Conservation (phyloP, 176 grass and related monocot genomes). For the Juncus inflexus region DNA sequence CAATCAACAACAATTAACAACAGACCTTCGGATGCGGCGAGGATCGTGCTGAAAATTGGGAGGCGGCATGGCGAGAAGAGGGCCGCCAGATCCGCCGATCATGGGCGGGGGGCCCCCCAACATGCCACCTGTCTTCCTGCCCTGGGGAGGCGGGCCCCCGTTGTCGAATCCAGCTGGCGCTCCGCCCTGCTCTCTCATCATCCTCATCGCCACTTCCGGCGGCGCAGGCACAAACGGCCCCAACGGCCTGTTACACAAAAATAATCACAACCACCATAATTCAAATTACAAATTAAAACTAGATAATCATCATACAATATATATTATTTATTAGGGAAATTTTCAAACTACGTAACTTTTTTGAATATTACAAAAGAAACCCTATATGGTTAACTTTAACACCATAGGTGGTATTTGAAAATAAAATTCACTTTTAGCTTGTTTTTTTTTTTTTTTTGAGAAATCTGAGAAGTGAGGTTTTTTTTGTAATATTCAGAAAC, state of each 20-base stretch:
- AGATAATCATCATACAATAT: not conserved
- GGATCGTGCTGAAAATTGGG: conserved; percentile 82
- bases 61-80: conserved; percentile 67
- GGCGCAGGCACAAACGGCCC: conserved; percentile 98
- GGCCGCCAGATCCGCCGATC: conserved; percentile 33
- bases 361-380: no score
- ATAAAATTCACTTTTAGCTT: no score
- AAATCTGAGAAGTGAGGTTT: no score
- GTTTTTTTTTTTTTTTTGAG: not conserved
- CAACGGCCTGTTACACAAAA: conserved; percentile 60
- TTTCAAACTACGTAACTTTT: no score
- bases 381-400: no score
- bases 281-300: not conserved
- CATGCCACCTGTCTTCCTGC: conserved; percentile 51
- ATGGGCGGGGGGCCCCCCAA: conserved; percentile 52
- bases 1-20: no score
- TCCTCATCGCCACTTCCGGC: conserved; percentile 95
- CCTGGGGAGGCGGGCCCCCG: conserved; percentile 13
- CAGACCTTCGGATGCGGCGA: conserved; percentile 81
- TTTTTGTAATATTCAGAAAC: no score
- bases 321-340: not conserved
- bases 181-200: conserved; percentile 88
- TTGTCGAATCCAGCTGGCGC: conserved; percentile 31
- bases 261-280: conserved; percentile 2
- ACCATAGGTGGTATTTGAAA: no score